phyloP scores from a whole-genome alignment of 768 basidiomycete genomes.

The Pisolithus orientalis region DNA sequence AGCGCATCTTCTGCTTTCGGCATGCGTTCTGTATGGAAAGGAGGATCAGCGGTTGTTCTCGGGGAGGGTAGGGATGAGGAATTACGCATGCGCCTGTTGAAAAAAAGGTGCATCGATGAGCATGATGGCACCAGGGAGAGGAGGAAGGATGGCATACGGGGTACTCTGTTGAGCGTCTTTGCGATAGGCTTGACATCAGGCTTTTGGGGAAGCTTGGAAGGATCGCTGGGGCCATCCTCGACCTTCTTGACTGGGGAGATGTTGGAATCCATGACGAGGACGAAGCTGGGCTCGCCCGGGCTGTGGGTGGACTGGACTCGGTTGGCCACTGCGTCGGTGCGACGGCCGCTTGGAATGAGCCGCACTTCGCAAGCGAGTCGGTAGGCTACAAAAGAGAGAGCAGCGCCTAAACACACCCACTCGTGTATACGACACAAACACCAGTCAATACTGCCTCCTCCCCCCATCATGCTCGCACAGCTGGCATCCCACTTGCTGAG shows the following conservation, averaged over 20 bases:
- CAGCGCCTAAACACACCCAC: no score
- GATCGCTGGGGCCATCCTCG: constrained; percentile 41
- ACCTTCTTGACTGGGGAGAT: constrained; percentile 46
- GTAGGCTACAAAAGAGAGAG: no score
- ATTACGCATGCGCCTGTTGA: constrained; percentile 75
- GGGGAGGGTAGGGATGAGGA: constrained; percentile 12
- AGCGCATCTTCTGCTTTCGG: constrained; percentile 95
- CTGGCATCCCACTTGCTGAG: constrained; percentile 44
- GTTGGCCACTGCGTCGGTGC: constrained; percentile 1
- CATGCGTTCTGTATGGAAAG: constrained; percentile 71
- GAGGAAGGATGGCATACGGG: constrained; percentile 48
- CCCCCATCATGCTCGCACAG: constrained; percentile 40
- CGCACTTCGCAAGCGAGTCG: no score
- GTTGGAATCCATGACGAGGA: constrained; percentile 15
- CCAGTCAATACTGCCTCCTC: not conserved
- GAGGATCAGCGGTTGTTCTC: constrained; percentile 12
- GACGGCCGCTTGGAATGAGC: no score
- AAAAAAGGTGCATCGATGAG: constrained; percentile 12
- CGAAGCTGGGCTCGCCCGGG: not conserved
- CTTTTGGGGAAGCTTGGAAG: constrained; percentile 36
- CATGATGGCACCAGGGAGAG: constrained; percentile 1
- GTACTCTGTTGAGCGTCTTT: constrained; percentile 80
- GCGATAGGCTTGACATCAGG: constrained; percentile 66
- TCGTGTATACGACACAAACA: not conserved
- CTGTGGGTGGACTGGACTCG: not conserved